Conservation (phyloP, 1,284 basidiomycete species). For the Apiotrichum siamense region DNA sequence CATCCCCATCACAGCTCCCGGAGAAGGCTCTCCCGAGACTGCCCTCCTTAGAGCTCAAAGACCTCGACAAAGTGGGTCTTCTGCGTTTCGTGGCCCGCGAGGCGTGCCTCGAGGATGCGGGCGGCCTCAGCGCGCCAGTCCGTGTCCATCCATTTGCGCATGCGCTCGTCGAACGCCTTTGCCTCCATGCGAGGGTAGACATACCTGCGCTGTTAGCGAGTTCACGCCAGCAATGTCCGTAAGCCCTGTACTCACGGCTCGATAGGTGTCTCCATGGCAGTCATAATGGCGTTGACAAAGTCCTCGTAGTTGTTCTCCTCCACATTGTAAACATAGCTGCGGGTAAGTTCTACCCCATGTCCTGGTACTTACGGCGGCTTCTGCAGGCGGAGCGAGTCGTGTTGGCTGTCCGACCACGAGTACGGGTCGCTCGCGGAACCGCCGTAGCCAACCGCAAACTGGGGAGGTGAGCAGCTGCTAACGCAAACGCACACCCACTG, state of each 20-base stretch:
- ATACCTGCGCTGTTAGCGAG: background rate
- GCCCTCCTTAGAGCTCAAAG: slow-evolving; percentile 15
- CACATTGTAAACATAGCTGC: slow-evolving; percentile 24
- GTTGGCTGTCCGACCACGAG: slow-evolving; percentile 19
- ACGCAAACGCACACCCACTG: no score
- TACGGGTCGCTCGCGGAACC: slow-evolving; percentile 9
- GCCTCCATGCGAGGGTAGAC: slow-evolving; percentile 13
- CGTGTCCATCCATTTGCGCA: slow-evolving; percentile 14
- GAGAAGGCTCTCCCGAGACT: no score
- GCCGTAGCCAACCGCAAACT: slow-evolving; percentile 12
- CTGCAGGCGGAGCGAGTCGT: slow-evolving; percentile 20
- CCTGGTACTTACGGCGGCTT: slow-evolving; percentile 14
- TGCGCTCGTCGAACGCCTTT: slow-evolving; percentile 14
- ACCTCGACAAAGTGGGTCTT: background rate
- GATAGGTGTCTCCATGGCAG: slow-evolving; percentile 16
- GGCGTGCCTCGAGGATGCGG: slow-evolving; percentile 7
- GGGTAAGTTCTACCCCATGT: background rate
- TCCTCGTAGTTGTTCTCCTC: slow-evolving; percentile 19
- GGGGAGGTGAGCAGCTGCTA: background rate
- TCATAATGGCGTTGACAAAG: slow-evolving; percentile 18
- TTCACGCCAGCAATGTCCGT: background rate
- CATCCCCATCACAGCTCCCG: no score
- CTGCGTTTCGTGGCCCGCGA: slow-evolving; percentile 7
- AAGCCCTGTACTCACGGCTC: slow-evolving; percentile 12
- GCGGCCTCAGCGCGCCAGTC: slow-evolving; percentile 17